These are phyloP conservation scores for Datisca glomerata DNA, from an alignment of 306 rosid genomes.

Conservation along the genomic window DNA sequence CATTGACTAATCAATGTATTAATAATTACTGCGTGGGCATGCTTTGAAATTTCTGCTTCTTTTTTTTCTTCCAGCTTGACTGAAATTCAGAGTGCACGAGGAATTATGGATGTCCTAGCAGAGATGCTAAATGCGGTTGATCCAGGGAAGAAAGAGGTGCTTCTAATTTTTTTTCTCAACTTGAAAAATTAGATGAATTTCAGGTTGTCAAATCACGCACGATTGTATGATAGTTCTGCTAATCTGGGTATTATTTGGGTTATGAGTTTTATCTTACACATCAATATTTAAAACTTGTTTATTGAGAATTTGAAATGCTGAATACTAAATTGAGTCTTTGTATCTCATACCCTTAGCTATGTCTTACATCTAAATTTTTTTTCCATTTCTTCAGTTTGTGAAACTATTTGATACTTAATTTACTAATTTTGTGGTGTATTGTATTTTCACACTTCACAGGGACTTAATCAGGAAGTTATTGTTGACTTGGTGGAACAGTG, in stretches of 20 bases:
- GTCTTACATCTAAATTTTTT: too few species aligned
- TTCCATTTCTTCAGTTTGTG: too few species aligned
- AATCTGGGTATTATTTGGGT: too few species aligned
- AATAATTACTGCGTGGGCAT: too few species aligned
- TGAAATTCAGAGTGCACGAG: slow-evolving; percentile 87
- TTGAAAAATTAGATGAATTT: not conserved
- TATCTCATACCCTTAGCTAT: too few species aligned
- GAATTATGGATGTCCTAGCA: slow-evolving; percentile 78
- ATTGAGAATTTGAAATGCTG: not conserved
- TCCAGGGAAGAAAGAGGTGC: slow-evolving; percentile 74
- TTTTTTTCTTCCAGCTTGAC: slow-evolving; percentile 41
- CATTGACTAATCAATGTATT: too few species aligned
- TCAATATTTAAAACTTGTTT: not conserved
- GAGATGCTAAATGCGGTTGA: slow-evolving; percentile 82
- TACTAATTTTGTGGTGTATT: too few species aligned
- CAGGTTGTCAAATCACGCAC: not conserved
- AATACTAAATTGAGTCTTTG: not conserved
- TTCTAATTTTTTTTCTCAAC: slow-evolving; percentile 11
- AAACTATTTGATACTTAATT: too few species aligned
- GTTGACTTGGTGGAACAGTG: slow-evolving; percentile 91
- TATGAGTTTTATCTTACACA: not conserved
- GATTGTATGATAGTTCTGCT: too few species aligned
- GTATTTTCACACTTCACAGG: slow-evolving; percentile 33
- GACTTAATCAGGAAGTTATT: slow-evolving; percentile 74
- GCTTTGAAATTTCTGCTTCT: too few species aligned